Evolutionary conservation across 2,329 filamentous ascomycete species (phyloP).

Genomic region (Beauveria scarabaeidicola): DNA sequence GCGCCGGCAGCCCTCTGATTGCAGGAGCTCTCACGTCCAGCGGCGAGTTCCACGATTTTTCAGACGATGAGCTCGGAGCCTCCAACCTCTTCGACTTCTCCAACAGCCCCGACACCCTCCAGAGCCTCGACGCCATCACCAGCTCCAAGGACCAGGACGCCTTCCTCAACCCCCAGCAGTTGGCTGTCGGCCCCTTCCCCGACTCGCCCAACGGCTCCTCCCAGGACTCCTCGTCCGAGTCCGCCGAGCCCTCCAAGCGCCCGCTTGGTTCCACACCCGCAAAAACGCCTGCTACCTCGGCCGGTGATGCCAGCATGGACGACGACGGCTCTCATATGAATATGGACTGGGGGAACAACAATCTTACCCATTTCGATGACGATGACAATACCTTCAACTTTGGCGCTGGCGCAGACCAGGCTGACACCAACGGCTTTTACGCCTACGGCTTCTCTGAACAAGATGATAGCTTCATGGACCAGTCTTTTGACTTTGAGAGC

Average conservation of each 20-base stretch:
- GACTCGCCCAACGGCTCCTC: constrained; percentile 35
- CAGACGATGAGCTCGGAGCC: constrained; percentile 28
- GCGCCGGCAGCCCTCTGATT: constrained; percentile 31
- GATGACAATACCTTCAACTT: constrained; percentile 31
- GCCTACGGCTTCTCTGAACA: constrained; percentile 24
- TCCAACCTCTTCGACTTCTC: constrained; percentile 28
- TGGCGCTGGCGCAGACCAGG: constrained; percentile 20
- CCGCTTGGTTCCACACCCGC: constrained; percentile 38
- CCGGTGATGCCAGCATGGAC: constrained; percentile 34
- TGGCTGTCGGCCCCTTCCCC: constrained; percentile 31
- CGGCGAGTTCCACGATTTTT: constrained; percentile 30
- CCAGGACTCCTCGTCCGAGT: constrained; percentile 44
- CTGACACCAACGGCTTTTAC: constrained; percentile 23
- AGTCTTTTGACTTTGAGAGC: constrained; percentile 50
- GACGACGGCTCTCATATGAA: constrained; percentile 31
- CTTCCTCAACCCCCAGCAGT: constrained; percentile 26
- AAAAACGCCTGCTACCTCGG: constrained; percentile 31
- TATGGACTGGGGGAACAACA: constrained; percentile 34
- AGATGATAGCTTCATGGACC: constrained; percentile 38
- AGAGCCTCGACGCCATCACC: constrained; percentile 24
- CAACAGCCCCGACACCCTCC: constrained; percentile 29
- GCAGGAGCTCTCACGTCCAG: constrained; percentile 28
- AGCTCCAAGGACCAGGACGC: constrained; percentile 21
- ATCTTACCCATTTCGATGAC: constrained; percentile 26
- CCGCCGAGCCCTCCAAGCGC: constrained; percentile 39